These are phyloP conservation scores for Fomitopsis schrenkii DNA, from an alignment of 1,284 basidiomycete species.

Conservation along the genomic window DNA sequence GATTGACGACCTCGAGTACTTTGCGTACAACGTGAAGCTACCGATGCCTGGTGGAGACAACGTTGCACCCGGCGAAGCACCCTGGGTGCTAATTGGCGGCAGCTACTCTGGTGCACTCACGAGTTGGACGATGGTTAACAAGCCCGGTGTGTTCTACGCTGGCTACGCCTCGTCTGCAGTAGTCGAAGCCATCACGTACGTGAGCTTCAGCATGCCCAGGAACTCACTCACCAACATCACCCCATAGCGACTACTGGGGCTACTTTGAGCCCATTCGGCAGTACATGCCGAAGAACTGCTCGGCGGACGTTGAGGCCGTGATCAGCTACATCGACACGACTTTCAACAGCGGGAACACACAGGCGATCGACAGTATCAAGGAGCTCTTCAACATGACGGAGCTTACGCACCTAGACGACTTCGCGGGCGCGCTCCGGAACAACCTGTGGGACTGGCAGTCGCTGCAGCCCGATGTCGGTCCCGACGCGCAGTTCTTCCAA, in stretches of 20 bases:
- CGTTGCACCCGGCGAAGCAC: constrained; percentile 52
- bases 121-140: constrained; percentile 68
- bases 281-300: constrained; percentile 72
- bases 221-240: neutral
- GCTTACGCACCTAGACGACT: constrained; percentile 62
- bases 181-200: constrained; percentile 61
- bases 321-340: constrained; percentile 58
- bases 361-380: constrained; percentile 49
- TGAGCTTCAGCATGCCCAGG: neutral
- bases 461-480: constrained; percentile 41
- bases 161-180: constrained; percentile 71
- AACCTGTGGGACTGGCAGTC: constrained; percentile 55
- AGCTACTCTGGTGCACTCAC: constrained; percentile 69
- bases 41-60: constrained; percentile 62
- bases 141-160: constrained; percentile 62
- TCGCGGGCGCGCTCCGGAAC: constrained; percentile 56
- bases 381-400: constrained; percentile 52
- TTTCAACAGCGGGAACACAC: constrained; percentile 39
- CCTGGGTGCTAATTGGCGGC: constrained; percentile 71
- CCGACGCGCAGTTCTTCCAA: constrained; percentile 44
- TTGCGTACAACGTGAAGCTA: constrained; percentile 60
- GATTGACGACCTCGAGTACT: constrained; percentile 68
- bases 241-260: constrained; percentile 49
- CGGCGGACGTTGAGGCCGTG: constrained; percentile 64
- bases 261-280: constrained; percentile 70